Evolutionary conservation across 139 green algal genomes (phyloP), one percentile per base, ranked within the genome.

Genomic region (Haematococcus sp.): DNA sequence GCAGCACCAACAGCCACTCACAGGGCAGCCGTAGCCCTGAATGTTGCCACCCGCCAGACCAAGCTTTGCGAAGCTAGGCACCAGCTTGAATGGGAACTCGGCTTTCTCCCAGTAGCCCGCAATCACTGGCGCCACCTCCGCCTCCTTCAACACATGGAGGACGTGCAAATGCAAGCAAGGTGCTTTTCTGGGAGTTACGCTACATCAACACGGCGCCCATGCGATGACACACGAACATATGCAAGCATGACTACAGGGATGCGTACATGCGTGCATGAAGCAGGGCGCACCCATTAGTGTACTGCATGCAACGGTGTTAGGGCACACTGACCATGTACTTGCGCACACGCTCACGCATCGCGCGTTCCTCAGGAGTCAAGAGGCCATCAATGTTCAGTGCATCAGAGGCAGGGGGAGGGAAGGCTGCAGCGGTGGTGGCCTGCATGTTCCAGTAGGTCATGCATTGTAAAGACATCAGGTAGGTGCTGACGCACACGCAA

Each of bases 61-160:
- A 28, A 98, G 87, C 56, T 83, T 75, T 19, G 77, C 85, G n/a
- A 94, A 68, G 75, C 89, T 85, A 23, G 91, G 88, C 11, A 97
- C 79, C 55, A 98, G 74, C 68, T 88, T 32, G 69, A 89, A 81
- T 0, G 94, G 94, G 54, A 98, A 98, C 61, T 94, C 92, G 0
- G 94, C 94, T 0, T 75, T 68, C 78, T 98, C 94, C 94, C 94
- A 98, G 73, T 90, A 98, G 33, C 87, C 84, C 7, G 82, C 73
- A 33, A 97, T 94, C 19, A 97, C 73, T 4, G 94, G 94, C 1
- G 94, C 94, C 2, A 98, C 90, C 58, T 95, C 81, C n/a, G 31
- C 68, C 75, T 96, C 93, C 90, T 94, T 82, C 43, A 72, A 7
- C 11, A 13, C 20, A 61, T 32, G 52, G 7, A 49, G 7, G 7